Conservation (phyloP, 345 rosid genomes). For the Punica granatum region DNA sequence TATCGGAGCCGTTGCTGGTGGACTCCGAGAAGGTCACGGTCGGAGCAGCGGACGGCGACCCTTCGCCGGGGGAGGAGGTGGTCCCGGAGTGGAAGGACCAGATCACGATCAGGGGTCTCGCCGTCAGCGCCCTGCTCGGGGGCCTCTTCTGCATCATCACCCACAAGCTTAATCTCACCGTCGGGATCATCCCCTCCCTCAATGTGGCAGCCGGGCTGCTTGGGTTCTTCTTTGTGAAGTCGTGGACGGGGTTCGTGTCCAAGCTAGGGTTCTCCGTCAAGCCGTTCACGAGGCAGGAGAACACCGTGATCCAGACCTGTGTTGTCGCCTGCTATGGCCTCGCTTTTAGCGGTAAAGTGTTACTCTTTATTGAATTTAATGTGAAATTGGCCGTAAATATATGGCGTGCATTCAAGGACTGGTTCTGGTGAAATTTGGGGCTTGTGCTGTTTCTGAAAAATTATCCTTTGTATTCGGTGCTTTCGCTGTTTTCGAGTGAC, state of each 20-base stretch:
- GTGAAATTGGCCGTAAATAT: neutral
- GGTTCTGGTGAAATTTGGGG: neutral
- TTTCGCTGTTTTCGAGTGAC: neutral
- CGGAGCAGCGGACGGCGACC: slow-evolving; percentile 1
- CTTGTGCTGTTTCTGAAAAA: neutral
- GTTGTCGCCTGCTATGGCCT: slow-evolving; percentile 97
- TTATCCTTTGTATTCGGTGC: neutral
- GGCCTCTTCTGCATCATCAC: slow-evolving; percentile 79
- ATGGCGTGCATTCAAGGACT: neutral
- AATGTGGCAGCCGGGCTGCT: slow-evolving; percentile 93
- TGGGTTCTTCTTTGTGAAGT: slow-evolving; percentile 86
- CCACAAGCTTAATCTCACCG: slow-evolving; percentile 82
- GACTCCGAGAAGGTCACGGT: slow-evolving; percentile 17
- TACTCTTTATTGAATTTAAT: neutral
- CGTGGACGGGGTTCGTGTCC: slow-evolving; percentile 70
- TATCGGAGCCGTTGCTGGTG: slow-evolving; percentile 36
- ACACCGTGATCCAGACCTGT: slow-evolving; percentile 88
- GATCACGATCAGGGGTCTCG: slow-evolving; percentile 73
- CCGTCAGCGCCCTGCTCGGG: slow-evolving; percentile 63
- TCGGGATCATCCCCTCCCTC: slow-evolving; percentile 81
- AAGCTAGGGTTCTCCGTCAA: slow-evolving; percentile 47
- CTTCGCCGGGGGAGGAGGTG: slow-evolving; percentile 20
- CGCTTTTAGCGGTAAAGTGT: slow-evolving; percentile 66
- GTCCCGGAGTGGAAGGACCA: slow-evolving; percentile 90
- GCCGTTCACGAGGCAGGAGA: slow-evolving; percentile 88